phyloP scores from a whole-genome alignment of 257 asterid genomes.

The Penstemon davidsonii region DNA sequence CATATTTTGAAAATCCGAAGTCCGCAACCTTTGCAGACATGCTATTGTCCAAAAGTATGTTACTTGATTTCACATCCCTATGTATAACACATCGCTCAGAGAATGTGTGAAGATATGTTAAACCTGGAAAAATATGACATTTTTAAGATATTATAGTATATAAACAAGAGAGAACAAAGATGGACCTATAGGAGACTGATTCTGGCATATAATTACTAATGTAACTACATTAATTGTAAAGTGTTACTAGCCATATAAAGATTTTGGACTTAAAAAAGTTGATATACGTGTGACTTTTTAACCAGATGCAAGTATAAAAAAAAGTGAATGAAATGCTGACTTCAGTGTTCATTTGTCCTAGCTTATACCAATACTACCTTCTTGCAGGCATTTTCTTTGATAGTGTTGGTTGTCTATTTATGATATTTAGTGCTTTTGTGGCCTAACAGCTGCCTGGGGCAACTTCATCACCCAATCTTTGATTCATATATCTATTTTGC shows the following conservation, averaged over 20 bases:
- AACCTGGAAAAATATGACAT: slow-evolving; percentile 47
- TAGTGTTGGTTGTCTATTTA: background rate
- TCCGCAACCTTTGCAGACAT: slow-evolving; percentile 93
- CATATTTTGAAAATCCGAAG: slow-evolving; percentile 85
- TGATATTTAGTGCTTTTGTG: too few relatives aligned
- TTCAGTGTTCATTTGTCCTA: too few relatives aligned
- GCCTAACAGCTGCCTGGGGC: too few relatives aligned
- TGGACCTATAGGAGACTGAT: background rate
- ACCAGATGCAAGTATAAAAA: slow-evolving; percentile 9
- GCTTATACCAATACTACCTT: background rate
- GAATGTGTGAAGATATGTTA: slow-evolving; percentile 76
- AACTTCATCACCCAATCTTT: background rate
- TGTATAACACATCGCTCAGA: slow-evolving; percentile 79
- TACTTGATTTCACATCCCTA: slow-evolving; percentile 92
- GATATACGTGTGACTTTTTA: background rate
- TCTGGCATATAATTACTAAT: background rate
- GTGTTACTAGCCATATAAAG: background rate
- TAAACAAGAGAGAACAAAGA: background rate
- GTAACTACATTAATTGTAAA: background rate
- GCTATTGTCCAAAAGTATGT: slow-evolving; percentile 86
- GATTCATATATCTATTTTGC: background rate
- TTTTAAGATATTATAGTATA: background rate
- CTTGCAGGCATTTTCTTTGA: background rate
- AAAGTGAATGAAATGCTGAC: background rate
- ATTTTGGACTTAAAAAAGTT: slow-evolving; percentile 7